Percentiles rank a stretch among this genome's conserved stretches.
phyloP scores from a whole-genome alignment of 495 filamentous ascomycete genomes.

The Podospora sp. region DNA sequence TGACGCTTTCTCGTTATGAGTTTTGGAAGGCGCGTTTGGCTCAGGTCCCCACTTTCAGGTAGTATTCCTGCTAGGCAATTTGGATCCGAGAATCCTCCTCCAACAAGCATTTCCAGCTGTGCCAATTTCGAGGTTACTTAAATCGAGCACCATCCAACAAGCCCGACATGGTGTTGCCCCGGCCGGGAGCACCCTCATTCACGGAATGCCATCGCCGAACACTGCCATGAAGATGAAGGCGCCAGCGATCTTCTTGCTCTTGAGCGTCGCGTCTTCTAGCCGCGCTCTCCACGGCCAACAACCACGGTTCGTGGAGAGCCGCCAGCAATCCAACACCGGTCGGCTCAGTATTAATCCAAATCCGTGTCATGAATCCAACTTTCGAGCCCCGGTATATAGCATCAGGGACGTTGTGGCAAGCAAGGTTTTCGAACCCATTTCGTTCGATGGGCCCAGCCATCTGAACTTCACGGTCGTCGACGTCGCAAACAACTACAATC shows the following conservation, averaged over 20 bases:
- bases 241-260: neutral
- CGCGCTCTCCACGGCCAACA: neutral
- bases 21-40: too few relatives aligned
- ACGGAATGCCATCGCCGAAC: too few relatives aligned
- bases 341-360: constrained; percentile 4
- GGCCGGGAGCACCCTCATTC: too few relatives aligned
- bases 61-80: too few relatives aligned
- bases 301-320: neutral
- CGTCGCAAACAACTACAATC: neutral
- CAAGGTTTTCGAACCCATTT: neutral
- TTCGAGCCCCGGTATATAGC: neutral
- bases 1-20: too few relatives aligned
- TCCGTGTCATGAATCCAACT: neutral
- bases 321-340: neutral
- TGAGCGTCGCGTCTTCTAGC: neutral
- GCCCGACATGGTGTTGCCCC: too few relatives aligned
- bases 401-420: neutral
- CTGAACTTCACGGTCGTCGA: neutral
- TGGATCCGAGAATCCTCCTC: too few relatives aligned
- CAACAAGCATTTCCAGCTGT: too few relatives aligned
- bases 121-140: too few relatives aligned
- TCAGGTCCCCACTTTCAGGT: too few relatives aligned
- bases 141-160: too few relatives aligned
- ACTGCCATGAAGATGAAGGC: too few relatives aligned
- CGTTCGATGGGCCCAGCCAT: neutral